Conservation (phyloP, 257 asterid species). For the Solanum chilense region DNA sequence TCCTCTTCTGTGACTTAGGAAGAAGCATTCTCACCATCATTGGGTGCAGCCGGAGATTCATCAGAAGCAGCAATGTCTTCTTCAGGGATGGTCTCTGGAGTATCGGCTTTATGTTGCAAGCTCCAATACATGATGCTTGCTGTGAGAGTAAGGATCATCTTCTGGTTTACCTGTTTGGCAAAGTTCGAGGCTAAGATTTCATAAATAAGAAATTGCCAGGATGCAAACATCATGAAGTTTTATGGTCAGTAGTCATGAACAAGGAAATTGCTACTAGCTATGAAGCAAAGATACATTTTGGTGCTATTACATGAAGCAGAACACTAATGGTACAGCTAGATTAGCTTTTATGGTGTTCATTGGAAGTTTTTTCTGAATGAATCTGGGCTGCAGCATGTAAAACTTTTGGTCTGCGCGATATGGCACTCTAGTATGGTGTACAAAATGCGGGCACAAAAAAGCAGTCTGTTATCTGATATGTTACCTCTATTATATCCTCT, state of each 20-base stretch:
- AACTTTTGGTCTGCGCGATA: not conserved
- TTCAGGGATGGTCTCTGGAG: not conserved
- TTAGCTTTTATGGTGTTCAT: not conserved
- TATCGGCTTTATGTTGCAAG: not conserved
- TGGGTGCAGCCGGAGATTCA: not conserved
- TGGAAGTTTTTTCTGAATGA: not conserved
- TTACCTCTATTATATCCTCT: slow-evolving; percentile 40
- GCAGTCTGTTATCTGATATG: not conserved
- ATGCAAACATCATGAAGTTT: not conserved
- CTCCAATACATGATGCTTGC: slow-evolving; percentile 3
- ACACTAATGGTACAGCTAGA: not conserved
- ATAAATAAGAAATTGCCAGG: not conserved
- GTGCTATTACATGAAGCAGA: not conserved
- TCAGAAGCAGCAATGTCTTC: not conserved
- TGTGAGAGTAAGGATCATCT: not conserved
- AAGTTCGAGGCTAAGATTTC: no score
- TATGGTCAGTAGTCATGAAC: not conserved
- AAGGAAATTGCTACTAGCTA: not conserved
- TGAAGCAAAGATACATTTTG: not conserved
- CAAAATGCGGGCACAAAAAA: not conserved
- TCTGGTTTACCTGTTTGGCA: not conserved
- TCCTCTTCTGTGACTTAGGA: not conserved
- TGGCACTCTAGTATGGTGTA: not conserved
- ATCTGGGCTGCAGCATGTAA: not conserved
- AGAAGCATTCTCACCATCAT: not conserved